Percentiles rank a stretch among this genome's conserved stretches.
phyloP scores from a whole-genome alignment of 1,284 basidiomycete species.

The Rhodotorula sp. region DNA sequence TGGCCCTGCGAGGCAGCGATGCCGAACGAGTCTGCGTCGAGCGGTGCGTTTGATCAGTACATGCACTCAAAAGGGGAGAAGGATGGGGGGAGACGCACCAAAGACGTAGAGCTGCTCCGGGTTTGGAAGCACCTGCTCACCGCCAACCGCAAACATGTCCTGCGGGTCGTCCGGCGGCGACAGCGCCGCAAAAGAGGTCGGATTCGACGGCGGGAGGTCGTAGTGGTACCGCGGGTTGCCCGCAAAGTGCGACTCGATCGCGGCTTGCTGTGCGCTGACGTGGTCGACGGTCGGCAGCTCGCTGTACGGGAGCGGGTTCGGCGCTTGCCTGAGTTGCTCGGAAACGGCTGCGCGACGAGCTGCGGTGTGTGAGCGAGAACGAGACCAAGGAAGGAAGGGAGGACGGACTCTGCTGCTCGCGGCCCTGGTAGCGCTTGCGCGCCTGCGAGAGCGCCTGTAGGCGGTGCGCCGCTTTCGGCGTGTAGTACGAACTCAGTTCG shows the following conservation, averaged over 20 bases:
- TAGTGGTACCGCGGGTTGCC: background rate
- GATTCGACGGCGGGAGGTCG: constrained; percentile 9
- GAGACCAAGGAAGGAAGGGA: too few species aligned
- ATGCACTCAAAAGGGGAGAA: background rate
- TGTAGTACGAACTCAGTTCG: constrained; percentile 36
- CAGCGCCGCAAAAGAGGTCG: background rate
- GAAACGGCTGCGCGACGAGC: background rate
- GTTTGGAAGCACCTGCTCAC: background rate
- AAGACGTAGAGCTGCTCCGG: constrained; percentile 22
- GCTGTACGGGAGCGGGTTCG: background rate
- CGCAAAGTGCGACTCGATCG: background rate
- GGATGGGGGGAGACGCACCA: constrained; percentile 4
- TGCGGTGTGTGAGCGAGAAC: background rate
- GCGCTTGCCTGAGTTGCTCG: background rate
- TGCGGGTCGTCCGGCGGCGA: constrained; percentile 4
- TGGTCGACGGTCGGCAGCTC: constrained; percentile 1
- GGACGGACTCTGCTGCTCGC: background rate
- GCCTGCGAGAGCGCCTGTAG: constrained; percentile 18
- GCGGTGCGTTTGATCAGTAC: rapidly evolving
- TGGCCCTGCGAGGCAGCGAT: constrained; percentile 17
- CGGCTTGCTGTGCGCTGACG: background rate
- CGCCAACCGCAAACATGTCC: background rate
- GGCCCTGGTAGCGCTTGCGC: background rate
- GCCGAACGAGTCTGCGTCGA: constrained; percentile 13
- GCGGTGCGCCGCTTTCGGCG: constrained; percentile 26